phyloP scores from a whole-genome alignment of 2,329 filamentous ascomycete genomes.

The Calonectria pteridis region DNA sequence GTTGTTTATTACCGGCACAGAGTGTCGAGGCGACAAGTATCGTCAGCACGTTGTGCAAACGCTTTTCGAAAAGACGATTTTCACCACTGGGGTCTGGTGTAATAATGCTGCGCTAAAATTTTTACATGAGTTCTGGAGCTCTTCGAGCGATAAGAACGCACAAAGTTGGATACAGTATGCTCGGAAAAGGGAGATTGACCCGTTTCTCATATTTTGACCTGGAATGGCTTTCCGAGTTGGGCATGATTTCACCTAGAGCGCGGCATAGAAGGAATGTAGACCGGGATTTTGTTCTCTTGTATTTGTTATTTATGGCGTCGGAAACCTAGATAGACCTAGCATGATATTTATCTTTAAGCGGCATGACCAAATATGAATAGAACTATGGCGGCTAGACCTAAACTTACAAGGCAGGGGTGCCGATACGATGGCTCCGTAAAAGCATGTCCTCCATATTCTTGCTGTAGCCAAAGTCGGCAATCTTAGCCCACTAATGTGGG shows the following conservation, averaged over 20 bases:
- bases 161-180: slow-evolving; percentile 24
- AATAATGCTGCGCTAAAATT: slow-evolving; percentile 26
- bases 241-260: background rate
- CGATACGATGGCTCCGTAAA: background rate
- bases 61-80: slow-evolving; percentile 7
- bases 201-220: slow-evolving; percentile 22
- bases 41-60: slow-evolving; percentile 8
- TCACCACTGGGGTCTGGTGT: slow-evolving; percentile 20
- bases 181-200: slow-evolving; percentile 17
- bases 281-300: background rate
- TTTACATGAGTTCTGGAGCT: slow-evolving; percentile 6
- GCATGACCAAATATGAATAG: background rate
- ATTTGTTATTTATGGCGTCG: background rate
- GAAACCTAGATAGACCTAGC: background rate
- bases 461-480: background rate
- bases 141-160: background rate
- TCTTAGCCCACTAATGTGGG: background rate
- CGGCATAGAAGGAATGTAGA: background rate
- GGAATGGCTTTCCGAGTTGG: background rate
- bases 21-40: slow-evolving; percentile 6
- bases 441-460: background rate
- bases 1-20: slow-evolving; percentile 21
- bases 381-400: too few relatives aligned
- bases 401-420: background rate
- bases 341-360: background rate